Evolutionary conservation across 257 asterid species (phyloP), one percentile per base, ranked within the genome.

Genomic region (Osmanthus fragrans): DNA sequence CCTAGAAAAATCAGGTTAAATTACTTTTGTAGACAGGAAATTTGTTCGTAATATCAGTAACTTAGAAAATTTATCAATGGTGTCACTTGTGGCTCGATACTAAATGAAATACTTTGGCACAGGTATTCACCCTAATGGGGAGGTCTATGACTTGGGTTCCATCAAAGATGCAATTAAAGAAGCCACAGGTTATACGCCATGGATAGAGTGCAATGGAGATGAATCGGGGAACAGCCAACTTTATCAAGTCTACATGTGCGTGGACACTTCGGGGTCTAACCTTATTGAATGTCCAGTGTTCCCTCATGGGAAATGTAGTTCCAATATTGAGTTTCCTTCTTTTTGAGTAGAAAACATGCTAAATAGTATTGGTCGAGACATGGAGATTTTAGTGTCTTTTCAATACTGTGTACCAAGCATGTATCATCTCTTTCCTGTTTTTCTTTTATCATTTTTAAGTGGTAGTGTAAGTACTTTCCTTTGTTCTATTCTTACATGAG

Each of bases 1-100:
- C 29, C 87, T 88, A 10, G 27, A 15, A 42, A 30, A 18, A 49
- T 81, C 88, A 75, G 88, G 88, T 84, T 45, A 77, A 25, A 34
- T 56, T 13, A 10, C 23, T 5, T 29, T 10, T 4, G 27, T n/a
- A 12, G 5, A 5, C 0, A 56, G 65, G n/a, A 56, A 56, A 51
- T 19, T 56, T 2, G 23, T 56, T 39, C 45, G 3, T 39, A 9
- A 37, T 37, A 2, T 37, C 7, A 39, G 6, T 47, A 16, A 47
- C n/a, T 21, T 8, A 58, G 13, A n/a, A 58, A 7, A 21, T 2
- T 11, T 58, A n/a, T 58, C 64, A n/a, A 54, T 51, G 9, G 3
- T 16, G 63, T 21, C 25, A n/a, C 13, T 5, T 5, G 21, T 19
- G 23, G 10, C 27, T 54, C 10, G 64, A 54, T 54, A 54, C 23